These are phyloP conservation scores for Chaetomiaceae sp. DNA, from an alignment of 2,329 filamentous ascomycete genomes.

Conservation along the genomic window DNA sequence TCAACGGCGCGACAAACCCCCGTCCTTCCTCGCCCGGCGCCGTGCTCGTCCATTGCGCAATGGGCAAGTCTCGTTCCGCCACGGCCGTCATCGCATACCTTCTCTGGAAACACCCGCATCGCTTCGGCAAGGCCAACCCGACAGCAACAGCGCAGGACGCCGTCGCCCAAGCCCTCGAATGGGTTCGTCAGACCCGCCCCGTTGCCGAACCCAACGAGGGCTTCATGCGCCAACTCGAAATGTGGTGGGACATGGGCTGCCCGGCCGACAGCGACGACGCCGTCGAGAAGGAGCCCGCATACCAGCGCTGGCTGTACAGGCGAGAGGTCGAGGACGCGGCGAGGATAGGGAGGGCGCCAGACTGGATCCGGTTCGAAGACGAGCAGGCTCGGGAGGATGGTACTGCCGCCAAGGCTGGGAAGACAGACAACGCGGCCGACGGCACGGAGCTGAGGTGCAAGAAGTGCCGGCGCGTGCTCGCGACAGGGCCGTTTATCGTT, in stretches of 20 bases:
- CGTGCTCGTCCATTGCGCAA: slow-evolving; percentile 70
- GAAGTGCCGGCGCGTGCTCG: slow-evolving; percentile 72
- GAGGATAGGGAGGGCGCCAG: slow-evolving; percentile 73
- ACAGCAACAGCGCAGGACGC: slow-evolving; percentile 43
- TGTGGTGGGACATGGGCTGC: slow-evolving; percentile 86
- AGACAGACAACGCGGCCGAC: slow-evolving; percentile 21
- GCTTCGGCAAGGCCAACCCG: slow-evolving; percentile 47
- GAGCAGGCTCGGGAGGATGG: slow-evolving; percentile 44
- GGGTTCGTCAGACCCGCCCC: slow-evolving; percentile 65
- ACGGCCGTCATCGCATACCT: slow-evolving; percentile 81
- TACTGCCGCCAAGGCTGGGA: slow-evolving; percentile 7
- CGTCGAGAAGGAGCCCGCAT: slow-evolving; percentile 64
- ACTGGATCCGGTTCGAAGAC: slow-evolving; percentile 78
- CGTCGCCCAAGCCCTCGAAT: slow-evolving; percentile 58
- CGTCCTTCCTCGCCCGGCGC: slow-evolving; percentile 31
- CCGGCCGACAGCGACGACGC: slow-evolving; percentile 53
- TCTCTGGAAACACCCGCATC: slow-evolving; percentile 60
- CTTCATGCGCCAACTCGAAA: slow-evolving; percentile 81
- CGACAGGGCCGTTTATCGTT: slow-evolving; percentile 58
- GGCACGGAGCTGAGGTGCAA: slow-evolving; percentile 72
- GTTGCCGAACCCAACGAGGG: slow-evolving; percentile 86
- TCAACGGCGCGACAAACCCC: slow-evolving; percentile 36
- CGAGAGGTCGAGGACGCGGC: slow-evolving; percentile 54
- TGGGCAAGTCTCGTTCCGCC: slow-evolving; percentile 92
- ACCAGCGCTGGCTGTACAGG: slow-evolving; percentile 66